Evolutionary conservation across 148 eudicot genomes (phyloP).

Genomic region (Rhododendron williamsianum): DNA sequence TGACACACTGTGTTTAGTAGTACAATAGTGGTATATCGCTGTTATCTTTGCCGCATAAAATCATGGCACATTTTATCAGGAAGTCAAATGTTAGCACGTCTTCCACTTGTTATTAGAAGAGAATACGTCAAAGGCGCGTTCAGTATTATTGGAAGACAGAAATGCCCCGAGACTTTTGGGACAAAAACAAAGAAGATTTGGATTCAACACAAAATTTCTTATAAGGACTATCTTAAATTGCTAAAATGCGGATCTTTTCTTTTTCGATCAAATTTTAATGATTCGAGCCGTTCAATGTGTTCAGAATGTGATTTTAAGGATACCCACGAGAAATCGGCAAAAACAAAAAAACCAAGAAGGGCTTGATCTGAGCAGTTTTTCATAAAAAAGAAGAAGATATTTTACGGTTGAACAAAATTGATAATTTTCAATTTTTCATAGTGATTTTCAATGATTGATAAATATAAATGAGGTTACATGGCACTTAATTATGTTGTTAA

Average conservation of each 20-base stretch:
- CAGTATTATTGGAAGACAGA: not conserved
- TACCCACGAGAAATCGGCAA: too few relatives aligned
- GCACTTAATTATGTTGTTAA: too few relatives aligned
- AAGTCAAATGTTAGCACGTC: slow-evolving; percentile 5
- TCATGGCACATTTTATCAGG: not conserved
- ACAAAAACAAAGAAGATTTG: not conserved
- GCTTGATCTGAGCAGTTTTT: too few relatives aligned
- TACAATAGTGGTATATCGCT: too few relatives aligned
- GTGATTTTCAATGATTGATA: not conserved
- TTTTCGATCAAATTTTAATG: too few relatives aligned
- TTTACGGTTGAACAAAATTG: not conserved
- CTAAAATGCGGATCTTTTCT: too few relatives aligned
- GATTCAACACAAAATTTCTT: too few relatives aligned
- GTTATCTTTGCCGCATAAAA: not conserved
- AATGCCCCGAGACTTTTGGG: not conserved
- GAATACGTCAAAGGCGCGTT: not conserved
- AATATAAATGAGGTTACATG: not conserved
- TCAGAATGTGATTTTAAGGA: too few relatives aligned
- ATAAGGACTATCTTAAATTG: too few relatives aligned
- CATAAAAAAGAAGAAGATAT: not conserved
- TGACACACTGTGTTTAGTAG: not conserved
- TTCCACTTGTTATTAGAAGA: not conserved
- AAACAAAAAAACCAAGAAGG: too few relatives aligned
- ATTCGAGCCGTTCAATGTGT: too few relatives aligned
- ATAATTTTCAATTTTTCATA: not conserved